These are phyloP conservation scores for Cladosporium sphaerospermum DNA, from an alignment of 2,329 filamentous ascomycete species.

Conservation along the genomic window DNA sequence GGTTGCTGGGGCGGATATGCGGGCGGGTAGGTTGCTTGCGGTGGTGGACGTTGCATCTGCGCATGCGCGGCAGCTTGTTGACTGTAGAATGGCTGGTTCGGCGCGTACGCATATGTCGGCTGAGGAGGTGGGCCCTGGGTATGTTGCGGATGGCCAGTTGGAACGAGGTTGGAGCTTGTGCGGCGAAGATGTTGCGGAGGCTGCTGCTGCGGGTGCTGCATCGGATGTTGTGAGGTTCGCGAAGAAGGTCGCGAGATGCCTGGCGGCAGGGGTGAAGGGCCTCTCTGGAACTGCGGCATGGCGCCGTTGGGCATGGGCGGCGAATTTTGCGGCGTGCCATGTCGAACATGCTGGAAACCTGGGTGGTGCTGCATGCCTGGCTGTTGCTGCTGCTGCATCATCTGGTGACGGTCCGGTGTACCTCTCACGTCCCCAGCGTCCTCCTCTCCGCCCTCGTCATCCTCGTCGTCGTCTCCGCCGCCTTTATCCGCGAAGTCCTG, in stretches of 20 bases:
- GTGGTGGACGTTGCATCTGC: slow-evolving; percentile 38
- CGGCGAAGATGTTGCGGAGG: slow-evolving; percentile 53
- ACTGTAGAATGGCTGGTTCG: slow-evolving; percentile 80
- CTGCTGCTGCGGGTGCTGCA: slow-evolving; percentile 45
- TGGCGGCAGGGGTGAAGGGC: slow-evolving; percentile 75
- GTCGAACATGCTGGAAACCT: slow-evolving; percentile 73
- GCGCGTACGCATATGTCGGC: slow-evolving; percentile 70
- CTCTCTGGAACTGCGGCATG: slow-evolving; percentile 63
- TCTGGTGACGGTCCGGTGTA: slow-evolving; percentile 56
- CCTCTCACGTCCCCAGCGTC: slow-evolving; percentile 51
- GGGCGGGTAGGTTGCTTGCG: slow-evolving; percentile 23
- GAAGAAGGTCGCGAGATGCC: slow-evolving; percentile 71
- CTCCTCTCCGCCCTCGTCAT: slow-evolving; percentile 65
- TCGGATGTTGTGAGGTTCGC: slow-evolving; percentile 61
- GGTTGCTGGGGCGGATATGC: slow-evolving; percentile 25
- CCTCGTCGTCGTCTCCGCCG: slow-evolving; percentile 65
- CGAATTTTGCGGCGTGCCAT: slow-evolving; percentile 77
- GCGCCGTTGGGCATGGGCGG: slow-evolving; percentile 74
- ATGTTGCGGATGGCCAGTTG: slow-evolving; percentile 51
- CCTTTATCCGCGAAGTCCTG: slow-evolving; percentile 79
- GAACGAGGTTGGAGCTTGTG: slow-evolving; percentile 65
- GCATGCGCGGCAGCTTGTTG: slow-evolving; percentile 46
- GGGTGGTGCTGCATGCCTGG: slow-evolving; percentile 43
- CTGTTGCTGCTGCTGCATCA: slow-evolving; percentile 39
- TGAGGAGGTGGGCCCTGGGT: slow-evolving; percentile 55